Percentiles rank a stretch among this genome's conserved stretches.
Evolutionary conservation across 139 green algal species (phyloP).

Genomic region (Chlorella ohadii): DNA sequence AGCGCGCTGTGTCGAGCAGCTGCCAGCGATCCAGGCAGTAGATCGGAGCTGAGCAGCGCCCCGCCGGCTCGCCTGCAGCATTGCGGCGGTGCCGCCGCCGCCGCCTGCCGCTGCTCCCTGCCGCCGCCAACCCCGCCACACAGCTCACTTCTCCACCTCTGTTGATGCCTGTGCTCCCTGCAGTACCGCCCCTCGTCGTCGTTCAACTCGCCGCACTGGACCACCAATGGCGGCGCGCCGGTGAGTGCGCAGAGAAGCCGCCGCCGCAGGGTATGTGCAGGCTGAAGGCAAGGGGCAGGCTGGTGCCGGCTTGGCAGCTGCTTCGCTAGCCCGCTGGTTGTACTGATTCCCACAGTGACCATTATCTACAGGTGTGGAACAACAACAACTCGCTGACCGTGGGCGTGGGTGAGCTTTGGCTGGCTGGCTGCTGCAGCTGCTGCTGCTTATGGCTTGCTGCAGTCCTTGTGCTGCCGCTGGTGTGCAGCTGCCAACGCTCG

Average conservation of each 20-base stretch:
- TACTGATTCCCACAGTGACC: not conserved
- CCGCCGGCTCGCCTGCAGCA: not conserved
- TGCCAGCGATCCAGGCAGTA: not conserved
- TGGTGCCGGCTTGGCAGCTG: not conserved
- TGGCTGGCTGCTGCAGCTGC: not conserved
- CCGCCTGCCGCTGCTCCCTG: not conserved
- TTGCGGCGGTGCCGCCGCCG: not conserved
- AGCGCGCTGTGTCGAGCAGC: not conserved
- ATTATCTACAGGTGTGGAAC: conserved; percentile 8
- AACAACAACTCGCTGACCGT: conserved; percentile 93
- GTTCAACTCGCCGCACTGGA: conserved; percentile 80
- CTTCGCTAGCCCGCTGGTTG: not conserved
- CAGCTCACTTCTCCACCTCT: not conserved
- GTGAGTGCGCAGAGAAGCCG: conserved; percentile 69
- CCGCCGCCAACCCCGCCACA: not conserved
- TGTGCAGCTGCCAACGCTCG: too few species aligned
- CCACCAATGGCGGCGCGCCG: conserved; percentile 90
- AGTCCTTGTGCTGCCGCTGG: too few species aligned
- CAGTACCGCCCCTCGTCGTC: conserved; percentile 53
- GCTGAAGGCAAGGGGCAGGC: too few species aligned
- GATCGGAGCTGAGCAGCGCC: too few species aligned
- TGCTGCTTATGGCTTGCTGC: not conserved
- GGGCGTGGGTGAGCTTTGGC: conserved; percentile 53
- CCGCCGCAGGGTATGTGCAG: not conserved
- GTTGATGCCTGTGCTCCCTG: not conserved